Evolutionary conservation across 805 yeast species (phyloP).

Genomic region (Nakazawaea molendinolei): DNA sequence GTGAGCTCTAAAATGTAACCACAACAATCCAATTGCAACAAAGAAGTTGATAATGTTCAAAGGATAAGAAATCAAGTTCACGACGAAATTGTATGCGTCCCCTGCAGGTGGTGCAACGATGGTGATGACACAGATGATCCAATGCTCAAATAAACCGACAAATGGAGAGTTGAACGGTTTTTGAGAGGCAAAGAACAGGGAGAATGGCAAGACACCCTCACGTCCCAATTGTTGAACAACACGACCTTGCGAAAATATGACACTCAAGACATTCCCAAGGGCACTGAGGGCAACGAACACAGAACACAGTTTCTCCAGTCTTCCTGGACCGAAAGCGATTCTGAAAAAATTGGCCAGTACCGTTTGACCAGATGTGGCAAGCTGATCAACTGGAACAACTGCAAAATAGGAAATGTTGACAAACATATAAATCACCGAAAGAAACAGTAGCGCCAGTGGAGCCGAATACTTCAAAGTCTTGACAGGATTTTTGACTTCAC

Average conservation of each 20-base stretch:
- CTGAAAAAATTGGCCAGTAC: slow-evolving; percentile 73
- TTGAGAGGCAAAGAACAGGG: slow-evolving; percentile 61
- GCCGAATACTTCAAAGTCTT: slow-evolving; percentile 67
- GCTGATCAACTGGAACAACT: slow-evolving; percentile 64
- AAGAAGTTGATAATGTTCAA: slow-evolving; percentile 66
- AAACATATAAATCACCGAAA: slow-evolving; percentile 64
- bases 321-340: slow-evolving; percentile 55
- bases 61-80: slow-evolving; percentile 78
- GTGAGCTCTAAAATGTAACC: slow-evolving; percentile 43
- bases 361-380: slow-evolving; percentile 56
- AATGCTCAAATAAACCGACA: slow-evolving; percentile 70
- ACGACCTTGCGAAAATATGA: slow-evolving; percentile 77
- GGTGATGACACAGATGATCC: slow-evolving; percentile 66
- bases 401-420: slow-evolving; percentile 78
- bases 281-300: slow-evolving; percentile 80
- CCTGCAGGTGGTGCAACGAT: slow-evolving; percentile 82
- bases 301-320: slow-evolving; percentile 66
- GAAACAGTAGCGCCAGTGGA: slow-evolving; percentile 57
- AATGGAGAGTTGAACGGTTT: slow-evolving; percentile 71
- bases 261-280: slow-evolving; percentile 75
- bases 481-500: slow-evolving; percentile 71
- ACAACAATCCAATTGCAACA: slow-evolving; percentile 57
- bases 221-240: slow-evolving; percentile 75
- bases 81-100: slow-evolving; percentile 76
- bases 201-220: slow-evolving; percentile 75